Base-by-base conservation (phyloP, 1,284 basidiomycete species). In the Moesziomyces sp. region DNA sequence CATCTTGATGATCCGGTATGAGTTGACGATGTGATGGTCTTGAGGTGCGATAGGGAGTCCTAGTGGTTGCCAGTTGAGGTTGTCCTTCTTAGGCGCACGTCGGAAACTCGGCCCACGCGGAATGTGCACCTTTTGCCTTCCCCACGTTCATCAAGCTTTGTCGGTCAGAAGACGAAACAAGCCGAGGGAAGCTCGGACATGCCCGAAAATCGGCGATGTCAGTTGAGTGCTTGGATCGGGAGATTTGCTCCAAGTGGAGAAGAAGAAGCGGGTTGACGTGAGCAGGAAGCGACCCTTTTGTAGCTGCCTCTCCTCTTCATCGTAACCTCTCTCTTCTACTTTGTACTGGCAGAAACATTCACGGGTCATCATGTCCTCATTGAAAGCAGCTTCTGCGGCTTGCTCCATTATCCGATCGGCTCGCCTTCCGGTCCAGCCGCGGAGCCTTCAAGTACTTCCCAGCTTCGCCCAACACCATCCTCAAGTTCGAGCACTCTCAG, bases 231-330 rank as follows among this genome's bases (percentile, higher is more conserved):
- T 7, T 16, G 13, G 46, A 58, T 58, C 56, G 49, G 56, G 19
- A 19, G 49, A 58, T 60, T 60, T 49, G 40, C 30, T 8, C n/a
- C 38, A 60, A 60, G 58, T 60, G 58, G 58, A 60, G 58, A 59
- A 59, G 42, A 48, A 60, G 52, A 53, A 53, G 7, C 9, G 18
- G 30, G 47, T 43, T 46, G 44, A 35, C 43, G 45, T 46, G 44
- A 45, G 18, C 38, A 40, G 8, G 18, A 40, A 40, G 16, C 26
- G 18, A n/a, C 5, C 26, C 26, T 28, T 8, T 6, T 28, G 26
- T 28, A 8, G 26, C 26, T 28, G 18, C 14, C 38, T 40, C 16
- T 7, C 38, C 7, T 40, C 38, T 6, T 11, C 18, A 3, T 18
- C 38, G 7, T 16, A 3, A 18, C 38, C 3, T 18, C 2, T 0